Evolutionary conservation across 2,329 filamentous ascomycete genomes (phyloP).

Genomic region (Torrubiella hemipterigena): DNA sequence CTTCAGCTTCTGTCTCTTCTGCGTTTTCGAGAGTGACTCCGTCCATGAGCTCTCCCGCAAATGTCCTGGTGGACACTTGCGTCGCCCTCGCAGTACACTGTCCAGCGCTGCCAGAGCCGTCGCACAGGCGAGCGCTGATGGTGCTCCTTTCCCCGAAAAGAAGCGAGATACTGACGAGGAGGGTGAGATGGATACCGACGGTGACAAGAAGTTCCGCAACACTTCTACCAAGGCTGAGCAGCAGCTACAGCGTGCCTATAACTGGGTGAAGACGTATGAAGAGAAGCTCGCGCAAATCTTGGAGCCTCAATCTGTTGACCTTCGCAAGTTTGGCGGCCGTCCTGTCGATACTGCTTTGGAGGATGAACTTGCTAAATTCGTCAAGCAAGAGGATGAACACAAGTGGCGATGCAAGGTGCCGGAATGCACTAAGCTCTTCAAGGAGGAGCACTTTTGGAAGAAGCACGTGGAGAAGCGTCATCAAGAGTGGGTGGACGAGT

Average conservation of each 20-base stretch:
- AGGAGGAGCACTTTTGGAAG: constrained; percentile 92
- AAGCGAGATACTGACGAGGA: constrained; percentile 60
- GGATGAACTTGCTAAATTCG: constrained; percentile 74
- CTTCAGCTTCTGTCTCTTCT: constrained; percentile 99
- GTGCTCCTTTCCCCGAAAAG: constrained; percentile 74
- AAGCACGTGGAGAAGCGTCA: constrained; percentile 98
- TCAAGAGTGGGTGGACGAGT: constrained; percentile 67
- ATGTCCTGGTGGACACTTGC: constrained; percentile 93
- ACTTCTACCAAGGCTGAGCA: constrained; percentile 70
- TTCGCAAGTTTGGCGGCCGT: constrained; percentile 85
- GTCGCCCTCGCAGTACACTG: constrained; percentile 76
- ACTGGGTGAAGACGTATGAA: constrained; percentile 98
- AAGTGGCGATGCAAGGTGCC: constrained; percentile 96
- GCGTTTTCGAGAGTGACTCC: constrained; percentile 96
- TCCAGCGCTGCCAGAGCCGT: constrained; percentile 74
- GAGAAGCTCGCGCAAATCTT: constrained; percentile 91
- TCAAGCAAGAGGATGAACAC: constrained; percentile 95
- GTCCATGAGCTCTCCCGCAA: constrained; percentile 92
- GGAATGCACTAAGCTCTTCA: constrained; percentile 93
- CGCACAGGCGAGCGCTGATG: constrained; percentile 70
- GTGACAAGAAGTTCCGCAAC: constrained; percentile 62
- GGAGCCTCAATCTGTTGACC: constrained; percentile 76
- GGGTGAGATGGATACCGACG: constrained; percentile 37
- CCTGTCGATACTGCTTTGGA: constrained; percentile 74
- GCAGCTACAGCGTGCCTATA: constrained; percentile 87